Evolutionary conservation across 768 basidiomycete species (phyloP), one percentile per base, ranked within the genome.

Genomic region (Mycena amicta): DNA sequence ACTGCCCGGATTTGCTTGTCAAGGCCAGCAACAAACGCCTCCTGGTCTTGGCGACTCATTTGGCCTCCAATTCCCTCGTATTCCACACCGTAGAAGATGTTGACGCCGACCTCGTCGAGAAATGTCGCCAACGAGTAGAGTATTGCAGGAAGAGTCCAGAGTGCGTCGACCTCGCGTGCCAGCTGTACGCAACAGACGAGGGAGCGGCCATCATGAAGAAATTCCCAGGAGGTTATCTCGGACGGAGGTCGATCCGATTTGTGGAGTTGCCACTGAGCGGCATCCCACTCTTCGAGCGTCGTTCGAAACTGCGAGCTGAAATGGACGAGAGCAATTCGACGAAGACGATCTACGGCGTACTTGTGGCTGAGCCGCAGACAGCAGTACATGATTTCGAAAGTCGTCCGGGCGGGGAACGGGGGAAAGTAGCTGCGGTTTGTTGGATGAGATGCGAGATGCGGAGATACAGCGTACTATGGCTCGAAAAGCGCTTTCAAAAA

Each of bases 311-410:
- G 16, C 8, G 31, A 47, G 1, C 52, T 50, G 2, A 59, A 23
- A 50, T 59, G 53, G 15, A 54, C 40, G n/a, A 59, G 49, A 4
- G 58, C 58, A 2, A 40, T 37, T 8, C 49, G 53, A 5, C 58
- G 58, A 12, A 59, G 46, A 40, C 46, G 43, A 8, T 51, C 49
- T 27, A 55, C 50, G 5, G 15, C 53, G 26, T 60, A 60, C 22
- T 60, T 60, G 33, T 60, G 53, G 16, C 53, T 40, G 25, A 60
- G 54, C 5, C 59, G 53, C 13, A 60, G 59, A 31, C 59, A 60
- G 0, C 50, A 39, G 13, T 26, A 27, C 25, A 55, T 5, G 2
- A 18, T 40, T 12, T 43, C 49, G 26, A 52, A 55, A 26, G 30
- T 23, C 3, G 59, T 60, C 30, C 12, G 5, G 22, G 22, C 47